phyloP scores from a whole-genome alignment of 2,329 filamentous ascomycete genomes.

The Aureobasidium sp. region DNA sequence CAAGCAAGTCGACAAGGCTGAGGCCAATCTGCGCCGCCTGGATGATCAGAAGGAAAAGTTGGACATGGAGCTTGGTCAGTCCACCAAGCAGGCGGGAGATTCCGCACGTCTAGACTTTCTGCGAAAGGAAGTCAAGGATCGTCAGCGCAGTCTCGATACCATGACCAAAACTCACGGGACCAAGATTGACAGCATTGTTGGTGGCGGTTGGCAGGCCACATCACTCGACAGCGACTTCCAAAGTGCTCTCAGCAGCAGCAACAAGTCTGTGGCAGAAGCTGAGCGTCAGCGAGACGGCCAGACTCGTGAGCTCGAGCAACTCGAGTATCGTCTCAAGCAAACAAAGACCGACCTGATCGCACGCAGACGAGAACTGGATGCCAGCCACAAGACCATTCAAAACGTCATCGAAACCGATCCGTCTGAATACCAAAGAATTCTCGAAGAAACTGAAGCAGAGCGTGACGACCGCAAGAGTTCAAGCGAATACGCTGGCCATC shows the following conservation, averaged over 20 bases:
- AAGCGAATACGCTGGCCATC: conserved; percentile 42
- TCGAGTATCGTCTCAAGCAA: conserved; percentile 63
- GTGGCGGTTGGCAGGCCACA: conserved; percentile 57
- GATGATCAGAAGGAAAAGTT: conserved; percentile 66
- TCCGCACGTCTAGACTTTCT: conserved; percentile 76
- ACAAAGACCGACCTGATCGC: conserved; percentile 55
- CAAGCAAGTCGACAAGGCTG: conserved; percentile 56
- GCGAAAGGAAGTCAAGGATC: conserved; percentile 68
- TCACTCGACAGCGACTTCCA: conserved; percentile 67
- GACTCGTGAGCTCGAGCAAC: conserved; percentile 64
- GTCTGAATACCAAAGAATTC: conserved; percentile 41
- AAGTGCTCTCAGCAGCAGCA: conserved; percentile 49
- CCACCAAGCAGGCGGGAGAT: conserved; percentile 70
- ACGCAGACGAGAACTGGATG: conserved; percentile 52
- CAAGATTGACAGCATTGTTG: conserved; percentile 58
- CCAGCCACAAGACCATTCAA: conserved; percentile 50
- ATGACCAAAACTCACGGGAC: conserved; percentile 66
- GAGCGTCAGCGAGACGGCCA: conserved; percentile 62
- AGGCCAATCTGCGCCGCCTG: conserved; percentile 55
- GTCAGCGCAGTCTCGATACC: conserved; percentile 66
- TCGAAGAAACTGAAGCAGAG: conserved; percentile 42
- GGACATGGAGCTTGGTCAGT: conserved; percentile 72
- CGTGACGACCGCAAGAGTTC: conserved; percentile 60
- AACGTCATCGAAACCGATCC: conserved; percentile 45
- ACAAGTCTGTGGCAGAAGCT: conserved; percentile 50